phyloP scores from a whole-genome alignment of 768 basidiomycete species.

The Xanthoconium purpureum region DNA sequence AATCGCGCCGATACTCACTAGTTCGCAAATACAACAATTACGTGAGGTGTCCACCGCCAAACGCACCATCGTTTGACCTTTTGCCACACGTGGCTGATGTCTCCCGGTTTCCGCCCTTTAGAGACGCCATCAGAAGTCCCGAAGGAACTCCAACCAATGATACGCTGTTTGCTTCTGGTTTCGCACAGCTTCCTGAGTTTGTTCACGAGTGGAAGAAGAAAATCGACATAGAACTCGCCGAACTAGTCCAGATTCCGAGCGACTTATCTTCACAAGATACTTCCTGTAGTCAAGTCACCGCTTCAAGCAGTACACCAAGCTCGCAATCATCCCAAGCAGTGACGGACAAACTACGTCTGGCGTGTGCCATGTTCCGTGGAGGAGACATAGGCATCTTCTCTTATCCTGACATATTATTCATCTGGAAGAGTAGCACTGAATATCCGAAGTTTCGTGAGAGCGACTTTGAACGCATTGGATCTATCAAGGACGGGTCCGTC shows the following conservation, averaged over 20 bases:
- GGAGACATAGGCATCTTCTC: not conserved
- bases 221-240: slow-evolving; percentile 6
- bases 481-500: not conserved
- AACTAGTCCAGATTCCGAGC: slow-evolving; percentile 9
- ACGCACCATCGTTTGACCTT: slow-evolving; percentile 1
- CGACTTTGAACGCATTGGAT: not conserved
- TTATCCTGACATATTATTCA: not conserved
- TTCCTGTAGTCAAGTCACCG: not conserved
- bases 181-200: slow-evolving; percentile 10
- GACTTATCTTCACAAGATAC: not conserved
- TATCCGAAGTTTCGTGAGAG: not conserved
- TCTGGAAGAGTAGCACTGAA: not conserved
- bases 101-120: slow-evolving; percentile 10
- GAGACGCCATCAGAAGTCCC: slow-evolving; percentile 3
- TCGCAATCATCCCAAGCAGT: not conserved
- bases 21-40: slow-evolving; percentile 8
- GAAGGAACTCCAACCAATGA: not conserved
- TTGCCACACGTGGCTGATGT: slow-evolving; percentile 18
- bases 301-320: too few relatives aligned
- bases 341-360: slow-evolving; percentile 4
- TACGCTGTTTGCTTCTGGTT: slow-evolving; percentile 6
- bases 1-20: slow-evolving; percentile 7
- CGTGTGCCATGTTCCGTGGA: slow-evolving; percentile 10
- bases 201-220: slow-evolving; percentile 8
- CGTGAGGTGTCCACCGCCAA: slow-evolving; percentile 2